Base-by-base conservation (phyloP, 768 basidiomycete species). In the Peribolospora baueri region DNA sequence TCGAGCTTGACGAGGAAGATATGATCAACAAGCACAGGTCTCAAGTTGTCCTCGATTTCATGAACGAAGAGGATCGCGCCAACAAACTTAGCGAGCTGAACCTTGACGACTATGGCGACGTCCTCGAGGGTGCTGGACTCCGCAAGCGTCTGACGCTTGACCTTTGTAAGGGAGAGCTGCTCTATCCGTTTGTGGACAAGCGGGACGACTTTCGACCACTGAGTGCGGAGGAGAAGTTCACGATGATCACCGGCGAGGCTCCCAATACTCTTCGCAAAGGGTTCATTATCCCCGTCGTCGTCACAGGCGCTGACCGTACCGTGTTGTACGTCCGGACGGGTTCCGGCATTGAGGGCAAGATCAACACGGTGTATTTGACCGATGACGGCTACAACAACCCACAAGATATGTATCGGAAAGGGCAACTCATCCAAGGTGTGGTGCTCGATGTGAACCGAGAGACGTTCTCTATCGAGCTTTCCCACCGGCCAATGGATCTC, bases 1-100 rank as follows among this genome's bases (percentile, higher is more conserved):
- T 97, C 10, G 93, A 95, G 64, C 74, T 86, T n/a, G 93, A 98
- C 60, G 88, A 91, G 63, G 93, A 97, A 66, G 93, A 98, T 69
- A 74, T 87, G 42, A 83, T 84, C 55, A 84, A 85, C 40, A 79
- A 83, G 62, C 84, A 91, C 65, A 84, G 88, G 38, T 97, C 93
- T 2, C 79, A 82, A 61, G 81, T 84, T 6, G 86, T 98, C 48
- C 75, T 76, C 10, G 69, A 79, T 49, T 80, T 98, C 65, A 85
- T 93, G 80, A 73, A 77, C 46, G 85, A 91, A 65, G 71, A 68
- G 38, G 80, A 86, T 58, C 79, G 77, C 60, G 80, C 76, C 55
- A 75, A 73, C 62, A 91, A 88, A 68, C 71, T 98, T 11, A 75
- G 80, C 54, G 86, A 90, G 61, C 78, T 97, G 54, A 93, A 85